Base-by-base conservation (phyloP, 371 early-diverging fungal species). In the Mortierella sp. region DNA sequence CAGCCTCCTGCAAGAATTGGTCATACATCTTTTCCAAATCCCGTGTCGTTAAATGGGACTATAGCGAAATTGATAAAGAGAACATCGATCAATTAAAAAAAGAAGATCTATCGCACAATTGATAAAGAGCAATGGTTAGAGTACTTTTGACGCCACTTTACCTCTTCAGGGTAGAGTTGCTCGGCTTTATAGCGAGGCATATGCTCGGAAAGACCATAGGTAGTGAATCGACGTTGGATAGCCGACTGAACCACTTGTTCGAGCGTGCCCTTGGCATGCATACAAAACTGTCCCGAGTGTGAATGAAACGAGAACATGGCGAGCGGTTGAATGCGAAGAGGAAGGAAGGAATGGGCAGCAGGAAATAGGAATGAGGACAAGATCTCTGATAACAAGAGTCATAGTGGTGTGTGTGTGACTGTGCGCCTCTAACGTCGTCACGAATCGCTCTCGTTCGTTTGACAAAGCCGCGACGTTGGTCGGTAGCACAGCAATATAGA, bases 131-230 rank as follows among this genome's bases (percentile, higher is more conserved):
- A 35, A 45, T 57, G 16, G 26, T 5, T 16, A 1, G 16, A 32
- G 26, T 39, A 55, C 26, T 55, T 14, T 24, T 39, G 20, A 14
- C 24, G 28, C 12, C 32, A 10, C 20, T 20, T 49, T 47, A 64
- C 77, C 72, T 96, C 97, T 78, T 96, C 97, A 1, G 96, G 96
- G 75, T 96, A 96, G 24, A 95, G 87, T 68, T 96, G 92, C 40
- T 87, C 76, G 3, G 66, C 65, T 1, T 85, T 78, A 68, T 87
- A 89, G 12, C 97, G 89, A 20, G 96, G 95, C 88, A 95, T 92
- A 76, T 96, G 97, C 76, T 96, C 97, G 2, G 92, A 89, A 20
- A 96, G 80, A 2, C 95, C 95, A 73, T 91, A 93, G 1, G 78
- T 79, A 10, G 77, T 68, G 85, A 95, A 95, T 3, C 87, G 88